Evolutionary conservation across 2,329 filamentous ascomycete genomes (phyloP).

Genomic region (Rhexocercosporidium sp.): DNA sequence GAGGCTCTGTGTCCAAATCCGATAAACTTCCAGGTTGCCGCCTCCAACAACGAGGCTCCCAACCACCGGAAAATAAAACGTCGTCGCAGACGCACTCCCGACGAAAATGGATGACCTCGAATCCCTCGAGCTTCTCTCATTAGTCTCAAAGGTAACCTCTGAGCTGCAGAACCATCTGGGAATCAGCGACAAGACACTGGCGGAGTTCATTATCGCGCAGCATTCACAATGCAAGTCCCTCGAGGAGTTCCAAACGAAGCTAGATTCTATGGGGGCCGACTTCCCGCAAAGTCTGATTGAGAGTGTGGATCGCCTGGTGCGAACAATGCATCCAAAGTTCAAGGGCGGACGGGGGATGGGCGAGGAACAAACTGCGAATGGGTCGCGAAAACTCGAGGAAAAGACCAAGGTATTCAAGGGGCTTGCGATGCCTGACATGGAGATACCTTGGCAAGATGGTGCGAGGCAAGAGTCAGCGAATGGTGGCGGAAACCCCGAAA

Average conservation of each 20-base stretch:
- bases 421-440: slow-evolving; percentile 82
- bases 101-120: slow-evolving; percentile 66
- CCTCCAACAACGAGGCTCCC: background rate
- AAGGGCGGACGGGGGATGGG: slow-evolving; percentile 59
- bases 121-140: slow-evolving; percentile 88
- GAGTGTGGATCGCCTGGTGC: slow-evolving; percentile 86
- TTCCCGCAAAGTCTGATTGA: slow-evolving; percentile 88
- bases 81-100: slow-evolving; percentile 11
- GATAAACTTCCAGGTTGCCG: background rate
- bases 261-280: slow-evolving; percentile 78
- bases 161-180: slow-evolving; percentile 95
- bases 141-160: slow-evolving; percentile 92
- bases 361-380: slow-evolving; percentile 48
- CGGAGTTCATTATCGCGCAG: slow-evolving; percentile 94
- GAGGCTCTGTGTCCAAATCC: background rate
- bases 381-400: slow-evolving; percentile 59
- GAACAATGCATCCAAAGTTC: slow-evolving; percentile 90
- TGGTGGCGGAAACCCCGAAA: slow-evolving; percentile 46
- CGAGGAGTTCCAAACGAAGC: slow-evolving; percentile 74
- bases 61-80: background rate
- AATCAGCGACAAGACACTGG: slow-evolving; percentile 90
- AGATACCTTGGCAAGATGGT: slow-evolving; percentile 58
- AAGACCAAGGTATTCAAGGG: slow-evolving; percentile 92
- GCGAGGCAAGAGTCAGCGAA: slow-evolving; percentile 45
- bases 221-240: slow-evolving; percentile 76